Percentiles rank a stretch among this genome's conserved stretches.
These are phyloP conservation scores for Spongospora subterranea DNA, from an alignment of 208 protist genomes.

Conservation along the genomic window DNA sequence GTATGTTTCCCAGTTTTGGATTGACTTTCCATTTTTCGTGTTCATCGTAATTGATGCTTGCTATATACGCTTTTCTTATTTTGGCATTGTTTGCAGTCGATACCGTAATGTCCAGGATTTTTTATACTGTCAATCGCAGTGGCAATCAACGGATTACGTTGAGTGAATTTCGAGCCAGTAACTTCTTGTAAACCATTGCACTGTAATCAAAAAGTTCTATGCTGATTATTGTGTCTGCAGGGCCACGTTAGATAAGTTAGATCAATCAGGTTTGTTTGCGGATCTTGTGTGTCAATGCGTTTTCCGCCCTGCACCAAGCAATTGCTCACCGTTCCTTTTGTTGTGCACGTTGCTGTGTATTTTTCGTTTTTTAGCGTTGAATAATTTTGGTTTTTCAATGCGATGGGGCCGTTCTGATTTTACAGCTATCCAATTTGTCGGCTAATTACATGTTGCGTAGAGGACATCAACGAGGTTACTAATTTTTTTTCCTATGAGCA, in stretches of 20 bases:
- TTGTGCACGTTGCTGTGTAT: too few species aligned
- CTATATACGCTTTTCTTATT: neutral
- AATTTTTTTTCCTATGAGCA: constrained; percentile 97
- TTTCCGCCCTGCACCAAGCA: too few species aligned
- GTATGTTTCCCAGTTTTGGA: too few species aligned
- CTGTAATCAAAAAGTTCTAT: neutral
- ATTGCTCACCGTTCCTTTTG: too few species aligned
- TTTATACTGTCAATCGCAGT: constrained; percentile 35
- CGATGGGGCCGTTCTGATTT: neutral
- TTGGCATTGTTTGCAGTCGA: neutral
- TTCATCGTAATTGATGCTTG: too few species aligned
- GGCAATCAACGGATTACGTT: constrained; percentile 51
- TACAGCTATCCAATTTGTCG: too few species aligned
- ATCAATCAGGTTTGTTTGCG: constrained; percentile 9
- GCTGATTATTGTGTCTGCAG: neutral
- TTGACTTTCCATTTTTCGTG: too few species aligned
- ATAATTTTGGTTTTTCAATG: too few species aligned
- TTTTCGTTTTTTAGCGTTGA: too few species aligned
- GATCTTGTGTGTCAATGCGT: too few species aligned
- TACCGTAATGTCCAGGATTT: constrained; percentile 50
- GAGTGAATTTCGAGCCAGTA: constrained; percentile 11
- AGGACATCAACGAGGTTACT: constrained; percentile 75
- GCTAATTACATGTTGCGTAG: too few species aligned
- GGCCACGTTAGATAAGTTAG: neutral
- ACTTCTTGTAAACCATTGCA: neutral